Base-by-base conservation (phyloP, 2,329 filamentous ascomycete genomes). In the Penicillium hesseltinei region DNA sequence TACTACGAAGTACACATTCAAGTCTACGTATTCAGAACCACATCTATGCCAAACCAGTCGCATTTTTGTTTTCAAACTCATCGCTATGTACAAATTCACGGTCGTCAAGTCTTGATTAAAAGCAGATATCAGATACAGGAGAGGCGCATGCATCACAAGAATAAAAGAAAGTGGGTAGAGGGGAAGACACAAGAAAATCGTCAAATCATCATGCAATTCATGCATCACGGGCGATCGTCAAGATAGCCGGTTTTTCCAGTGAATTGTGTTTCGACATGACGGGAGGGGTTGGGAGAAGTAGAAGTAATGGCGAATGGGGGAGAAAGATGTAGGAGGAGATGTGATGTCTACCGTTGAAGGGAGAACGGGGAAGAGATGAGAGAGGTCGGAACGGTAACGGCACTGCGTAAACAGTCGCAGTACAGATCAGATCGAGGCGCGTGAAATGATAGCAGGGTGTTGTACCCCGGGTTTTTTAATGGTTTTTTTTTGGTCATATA, bases 71-170 rank as follows among this genome's bases (percentile, higher is more conserved):
- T 55, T 5, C 25, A 52, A 59, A 59, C 55, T 63, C 47, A 56
- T 54, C 44, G 52, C 52, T 63, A 63, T 66, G 48, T 66, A 63
- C 63, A 66, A 33, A 57, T 49, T 40, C 43, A 55, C 51, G 62
- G 61, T 61, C 61, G 57, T 63, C 43, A 60, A 60, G 61, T 51
- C 59, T 64, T 66, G 62, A 64, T 66, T 62, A 64, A 63, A 58
- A 56, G 49, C 57, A 63, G 61, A 59, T 65, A 65, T 62, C 59
- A 62, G 48, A 62, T 63, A 66, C 64, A 66, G 39, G 54, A 23
- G 39, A 25, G 54, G 53, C 49, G 54, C 54, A 53, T 51, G 50
- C 57, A 62, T 65, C 60, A 60, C 63, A 66, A 62, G 54, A 57
- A 62, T 50, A 58, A 45, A 8, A 45, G 5, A 56, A 23, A 13